A percentile compares a stretch with the other conserved stretches of the same genome.
These are phyloP conservation scores for Meira nashicola DNA, from an alignment of 1,284 basidiomycete genomes.

Conservation along the genomic window DNA sequence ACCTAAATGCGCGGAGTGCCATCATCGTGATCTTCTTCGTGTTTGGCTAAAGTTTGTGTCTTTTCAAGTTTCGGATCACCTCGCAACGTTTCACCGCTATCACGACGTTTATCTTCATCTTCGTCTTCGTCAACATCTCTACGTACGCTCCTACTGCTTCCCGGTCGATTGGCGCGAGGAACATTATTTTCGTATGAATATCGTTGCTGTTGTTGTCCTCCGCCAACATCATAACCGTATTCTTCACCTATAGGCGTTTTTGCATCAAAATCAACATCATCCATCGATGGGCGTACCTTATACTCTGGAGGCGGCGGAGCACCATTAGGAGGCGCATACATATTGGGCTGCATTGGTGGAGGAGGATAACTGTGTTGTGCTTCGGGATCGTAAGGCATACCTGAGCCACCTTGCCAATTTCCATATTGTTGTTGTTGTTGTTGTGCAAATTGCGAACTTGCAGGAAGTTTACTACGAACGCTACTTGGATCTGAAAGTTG, in stretches of 20 bases:
- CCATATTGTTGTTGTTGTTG: neutral
- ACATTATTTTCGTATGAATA: neutral
- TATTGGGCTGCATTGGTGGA: neutral
- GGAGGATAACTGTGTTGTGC: conserved; percentile 13
- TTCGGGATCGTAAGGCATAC: conserved; percentile 8
- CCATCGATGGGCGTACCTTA: conserved; percentile 1
- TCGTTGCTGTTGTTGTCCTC: neutral
- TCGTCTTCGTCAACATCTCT: neutral
- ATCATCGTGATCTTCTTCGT: neutral
- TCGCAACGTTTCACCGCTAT: conserved; percentile 3
- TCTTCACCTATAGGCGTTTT: neutral
- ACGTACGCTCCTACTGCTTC: neutral
- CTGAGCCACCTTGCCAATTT: neutral
- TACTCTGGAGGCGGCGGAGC: neutral
- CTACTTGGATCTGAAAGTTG: conserved; percentile 32
- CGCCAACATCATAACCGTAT: neutral
- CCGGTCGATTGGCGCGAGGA: neutral
- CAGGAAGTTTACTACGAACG: conserved; percentile 16
- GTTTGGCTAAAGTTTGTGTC: neutral
- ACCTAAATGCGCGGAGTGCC: neutral
- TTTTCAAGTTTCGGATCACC: neutral
- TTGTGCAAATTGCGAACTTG: neutral
- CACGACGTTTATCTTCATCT: neutral
- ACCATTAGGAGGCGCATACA: conserved; percentile 1
- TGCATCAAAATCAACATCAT: conserved; percentile 4